A percentile compares a stretch with the other conserved stretches of the same genome.
phyloP scores from a whole-genome alignment of 345 rosid genomes.

The Populus deltoides region DNA sequence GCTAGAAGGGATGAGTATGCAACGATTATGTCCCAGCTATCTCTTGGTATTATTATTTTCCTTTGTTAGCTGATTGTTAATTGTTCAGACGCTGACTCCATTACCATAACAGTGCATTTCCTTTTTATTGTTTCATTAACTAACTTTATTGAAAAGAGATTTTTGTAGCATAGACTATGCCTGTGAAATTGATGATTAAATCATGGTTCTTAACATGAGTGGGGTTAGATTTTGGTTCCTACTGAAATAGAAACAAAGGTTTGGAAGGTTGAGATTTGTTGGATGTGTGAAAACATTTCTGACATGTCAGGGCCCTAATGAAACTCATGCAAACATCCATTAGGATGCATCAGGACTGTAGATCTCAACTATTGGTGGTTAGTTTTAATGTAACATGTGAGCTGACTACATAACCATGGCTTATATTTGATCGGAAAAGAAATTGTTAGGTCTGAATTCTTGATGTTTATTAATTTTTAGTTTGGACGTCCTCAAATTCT shows the following conservation, averaged over 20 bases:
- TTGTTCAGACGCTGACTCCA: background rate
- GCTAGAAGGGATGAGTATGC: slow-evolving; percentile 62
- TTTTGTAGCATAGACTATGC: background rate
- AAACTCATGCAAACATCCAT: background rate
- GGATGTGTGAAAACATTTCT: slow-evolving; percentile 1
- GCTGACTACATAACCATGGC: background rate
- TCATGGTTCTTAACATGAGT: background rate
- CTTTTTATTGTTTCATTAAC: background rate
- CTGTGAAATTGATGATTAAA: background rate
- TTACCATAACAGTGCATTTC: background rate
- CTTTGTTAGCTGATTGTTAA: background rate
- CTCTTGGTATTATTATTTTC: slow-evolving; percentile 44
- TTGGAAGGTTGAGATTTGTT: slow-evolving; percentile 1
- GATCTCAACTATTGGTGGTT: background rate
- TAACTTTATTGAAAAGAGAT: background rate
- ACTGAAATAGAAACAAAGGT: background rate
- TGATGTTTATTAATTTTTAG: background rate
- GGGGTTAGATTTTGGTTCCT: background rate
- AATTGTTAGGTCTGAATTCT: background rate
- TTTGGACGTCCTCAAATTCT: background rate
- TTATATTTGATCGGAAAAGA: background rate
- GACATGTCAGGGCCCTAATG: background rate
- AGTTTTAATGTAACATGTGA: background rate
- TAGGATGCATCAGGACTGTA: background rate
- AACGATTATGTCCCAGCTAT: slow-evolving; percentile 50